A percentile compares a stretch with the other conserved stretches of the same genome.
phyloP scores from a whole-genome alignment of 2,329 filamentous ascomycete genomes.

The Pseudogymnoascus sp. region DNA sequence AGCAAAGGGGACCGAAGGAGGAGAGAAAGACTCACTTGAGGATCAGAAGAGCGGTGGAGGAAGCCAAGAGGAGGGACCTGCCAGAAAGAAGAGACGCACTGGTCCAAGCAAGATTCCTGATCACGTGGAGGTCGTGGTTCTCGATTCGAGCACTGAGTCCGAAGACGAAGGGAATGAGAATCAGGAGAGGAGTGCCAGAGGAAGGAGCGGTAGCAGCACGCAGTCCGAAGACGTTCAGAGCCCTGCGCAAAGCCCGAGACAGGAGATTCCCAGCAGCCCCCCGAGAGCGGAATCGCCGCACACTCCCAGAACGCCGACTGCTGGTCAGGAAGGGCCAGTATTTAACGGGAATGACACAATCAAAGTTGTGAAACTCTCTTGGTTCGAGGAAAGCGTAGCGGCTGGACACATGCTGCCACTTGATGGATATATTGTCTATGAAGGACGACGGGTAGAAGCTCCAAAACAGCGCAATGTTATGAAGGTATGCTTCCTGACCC shows the following conservation, averaged over 20 bases:
- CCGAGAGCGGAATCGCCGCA: not conserved
- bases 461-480: not conserved
- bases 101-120: conserved; percentile 31
- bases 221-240: conserved; percentile 17
- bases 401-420: conserved; percentile 38
- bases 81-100: conserved; percentile 23
- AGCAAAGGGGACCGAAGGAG: conserved; percentile 18
- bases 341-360: conserved; percentile 25
- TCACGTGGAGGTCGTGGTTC: conserved; percentile 17
- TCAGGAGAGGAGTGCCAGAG: not conserved
- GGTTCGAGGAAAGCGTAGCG: conserved; percentile 48
- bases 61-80: conserved; percentile 15
- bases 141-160: conserved; percentile 29
- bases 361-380: conserved; percentile 50
- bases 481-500: not conserved
- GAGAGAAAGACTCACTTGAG: not conserved
- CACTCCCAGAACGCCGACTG: not conserved
- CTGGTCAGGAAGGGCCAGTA: not conserved
- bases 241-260: not conserved
- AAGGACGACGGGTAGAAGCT: conserved; percentile 30
- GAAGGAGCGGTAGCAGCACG: not conserved
- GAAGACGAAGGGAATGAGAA: conserved; percentile 23
- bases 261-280: not conserved
- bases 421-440: conserved; percentile 46
- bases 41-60: not conserved